Conservation (phyloP, 768 basidiomycete species). For the Collybiopsis confluens region DNA sequence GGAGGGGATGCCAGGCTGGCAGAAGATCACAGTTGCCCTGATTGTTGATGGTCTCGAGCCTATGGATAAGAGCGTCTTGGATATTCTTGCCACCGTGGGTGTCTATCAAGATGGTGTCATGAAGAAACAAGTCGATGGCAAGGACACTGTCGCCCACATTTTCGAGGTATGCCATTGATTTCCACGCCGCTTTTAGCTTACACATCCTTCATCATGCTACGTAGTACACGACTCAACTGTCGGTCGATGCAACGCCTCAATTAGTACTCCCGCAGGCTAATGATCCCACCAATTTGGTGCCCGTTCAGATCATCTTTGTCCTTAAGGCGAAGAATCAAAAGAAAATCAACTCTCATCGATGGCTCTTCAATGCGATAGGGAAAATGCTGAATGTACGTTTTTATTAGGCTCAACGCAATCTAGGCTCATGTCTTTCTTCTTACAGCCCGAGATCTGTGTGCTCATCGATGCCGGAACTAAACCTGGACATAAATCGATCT, state of each 20-base stretch:
- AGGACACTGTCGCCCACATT: conserved; percentile 89
- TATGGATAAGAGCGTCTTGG: conserved; percentile 94
- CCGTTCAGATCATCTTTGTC: conserved; percentile 88
- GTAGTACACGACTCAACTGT: conserved; percentile 97
- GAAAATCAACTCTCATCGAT: conserved; percentile 94
- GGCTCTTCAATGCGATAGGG: conserved; percentile 94
- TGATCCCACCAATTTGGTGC: conserved; percentile 89
- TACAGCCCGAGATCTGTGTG: conserved; percentile 85
- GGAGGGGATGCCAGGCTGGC: conserved; percentile 85
- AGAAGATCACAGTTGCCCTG: conserved; percentile 84
- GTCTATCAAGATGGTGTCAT: conserved; percentile 94
- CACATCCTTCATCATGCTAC: no score
- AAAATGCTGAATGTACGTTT: conserved; percentile 62
- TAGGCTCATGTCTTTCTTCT: background rate
- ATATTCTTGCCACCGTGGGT: conserved; percentile 84
- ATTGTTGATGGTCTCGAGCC: conserved; percentile 91
- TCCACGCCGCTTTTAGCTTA: background rate
- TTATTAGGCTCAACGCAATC: background rate
- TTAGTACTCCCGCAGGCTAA: conserved; percentile 87
- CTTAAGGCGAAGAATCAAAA: conserved; percentile 94
- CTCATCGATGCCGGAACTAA: conserved; percentile 95
- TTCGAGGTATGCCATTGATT: conserved; percentile 65
- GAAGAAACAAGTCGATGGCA: conserved; percentile 88
- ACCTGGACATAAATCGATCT: conserved; percentile 94
- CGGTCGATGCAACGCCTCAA: conserved; percentile 86